Conservation (phyloP, 108 stramenopile species). For the Fragilariopsis cylindrus region DNA sequence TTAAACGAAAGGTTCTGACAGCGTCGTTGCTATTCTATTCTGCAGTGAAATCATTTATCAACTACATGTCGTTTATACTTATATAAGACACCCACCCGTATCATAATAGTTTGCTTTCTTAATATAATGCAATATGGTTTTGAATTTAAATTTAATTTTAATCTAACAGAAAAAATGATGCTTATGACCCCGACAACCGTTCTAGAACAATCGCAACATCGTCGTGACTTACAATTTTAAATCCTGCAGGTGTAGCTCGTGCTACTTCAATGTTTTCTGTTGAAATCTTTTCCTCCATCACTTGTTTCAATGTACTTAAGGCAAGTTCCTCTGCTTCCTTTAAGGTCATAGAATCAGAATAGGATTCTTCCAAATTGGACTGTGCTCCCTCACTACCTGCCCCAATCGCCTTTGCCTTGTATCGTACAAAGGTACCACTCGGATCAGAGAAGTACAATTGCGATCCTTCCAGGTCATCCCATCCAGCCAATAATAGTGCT, state of each 20-base stretch:
- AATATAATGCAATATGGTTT: conserved; percentile 2
- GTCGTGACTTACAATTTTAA: conserved; percentile 80
- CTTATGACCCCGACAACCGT: conserved; percentile 51
- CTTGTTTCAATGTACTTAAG: conserved; percentile 92
- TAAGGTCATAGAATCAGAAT: conserved; percentile 91
- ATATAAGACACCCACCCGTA: too few relatives aligned
- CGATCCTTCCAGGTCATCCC: conserved; percentile 90
- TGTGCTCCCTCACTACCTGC: conserved; percentile 97
- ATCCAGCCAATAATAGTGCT: conserved; percentile 96
- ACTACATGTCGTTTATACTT: neutral
- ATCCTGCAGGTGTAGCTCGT: conserved; percentile 90
- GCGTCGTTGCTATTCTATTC: neutral
- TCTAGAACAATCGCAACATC: conserved; percentile 85
- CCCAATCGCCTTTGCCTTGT: conserved; percentile 99
- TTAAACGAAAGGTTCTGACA: too few relatives aligned
- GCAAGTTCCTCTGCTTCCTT: conserved; percentile 95
- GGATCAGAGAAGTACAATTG: conserved; percentile 99
- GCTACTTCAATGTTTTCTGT: conserved; percentile 96
- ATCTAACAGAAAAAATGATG: neutral
- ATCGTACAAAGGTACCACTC: conserved; percentile 95
- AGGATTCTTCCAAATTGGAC: conserved; percentile 92
- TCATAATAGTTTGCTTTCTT: neutral
- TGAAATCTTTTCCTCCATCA: conserved; percentile 99
- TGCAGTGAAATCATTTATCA: neutral
- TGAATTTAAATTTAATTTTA: neutral